A percentile compares a stretch with the other conserved stretches of the same genome.
phyloP scores from a whole-genome alignment of 148 eudicot species.

The Persicaria tinctoria region DNA sequence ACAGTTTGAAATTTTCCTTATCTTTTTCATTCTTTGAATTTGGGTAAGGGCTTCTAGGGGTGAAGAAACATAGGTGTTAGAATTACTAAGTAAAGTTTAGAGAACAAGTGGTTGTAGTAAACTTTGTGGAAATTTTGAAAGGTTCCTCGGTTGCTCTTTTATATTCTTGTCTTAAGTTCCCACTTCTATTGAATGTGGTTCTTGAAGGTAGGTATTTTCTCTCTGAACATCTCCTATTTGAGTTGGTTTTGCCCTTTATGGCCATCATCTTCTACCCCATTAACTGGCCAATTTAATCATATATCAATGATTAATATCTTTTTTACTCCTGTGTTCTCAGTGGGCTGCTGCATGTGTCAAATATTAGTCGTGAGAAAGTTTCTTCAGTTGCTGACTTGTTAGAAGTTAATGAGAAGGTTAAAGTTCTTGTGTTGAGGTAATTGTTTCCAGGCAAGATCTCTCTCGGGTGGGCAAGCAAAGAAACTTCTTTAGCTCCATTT shows the following conservation, averaged over 20 bases:
- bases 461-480: slow-evolving; percentile 47
- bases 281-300: not conserved
- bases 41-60: not conserved
- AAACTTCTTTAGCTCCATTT: not conserved
- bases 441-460: slow-evolving; percentile 70
- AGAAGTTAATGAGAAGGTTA: slow-evolving; percentile 61
- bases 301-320: not conserved
- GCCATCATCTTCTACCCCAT: not conserved
- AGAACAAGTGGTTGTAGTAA: not conserved
- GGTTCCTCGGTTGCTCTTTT: not conserved
- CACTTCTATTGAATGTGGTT: not conserved
- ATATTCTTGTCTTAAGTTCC: not conserved
- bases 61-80: slow-evolving; percentile 3
- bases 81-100: not conserved
- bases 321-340: slow-evolving; percentile 22
- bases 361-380: slow-evolving; percentile 43
- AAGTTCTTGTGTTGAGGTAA: slow-evolving; percentile 75
- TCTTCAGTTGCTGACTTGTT: slow-evolving; percentile 45
- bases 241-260: not conserved
- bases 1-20: not conserved
- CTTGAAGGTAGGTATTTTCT: not conserved
- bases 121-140: not conserved
- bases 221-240: not conserved
- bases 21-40: not conserved
- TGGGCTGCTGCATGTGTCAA: slow-evolving; percentile 82